A percentile compares a stretch with the other conserved stretches of the same genome.
Evolutionary conservation across 1,284 basidiomycete species (phyloP).

Genomic region (Papiliotrema nemorosa): DNA sequence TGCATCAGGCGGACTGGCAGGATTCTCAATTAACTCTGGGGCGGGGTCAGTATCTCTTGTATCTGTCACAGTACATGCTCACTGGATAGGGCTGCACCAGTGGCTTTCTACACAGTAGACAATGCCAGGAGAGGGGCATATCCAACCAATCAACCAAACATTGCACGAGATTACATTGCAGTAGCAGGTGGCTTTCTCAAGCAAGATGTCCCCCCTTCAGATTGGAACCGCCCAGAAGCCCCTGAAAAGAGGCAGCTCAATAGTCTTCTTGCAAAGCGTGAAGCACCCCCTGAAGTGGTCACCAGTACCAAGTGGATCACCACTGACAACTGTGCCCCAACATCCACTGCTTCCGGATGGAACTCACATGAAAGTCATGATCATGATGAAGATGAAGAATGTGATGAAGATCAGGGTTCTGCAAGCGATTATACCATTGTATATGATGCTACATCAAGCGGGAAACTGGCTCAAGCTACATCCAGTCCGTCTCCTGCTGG

Average conservation of each 20-base stretch:
- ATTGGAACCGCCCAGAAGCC: not conserved
- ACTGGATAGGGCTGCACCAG: not conserved
- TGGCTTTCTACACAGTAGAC: not conserved
- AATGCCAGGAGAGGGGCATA: not conserved
- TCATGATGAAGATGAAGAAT: not conserved
- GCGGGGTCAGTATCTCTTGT: not conserved
- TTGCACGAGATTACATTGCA: not conserved
- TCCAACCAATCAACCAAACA: no score
- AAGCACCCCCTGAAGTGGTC: not conserved
- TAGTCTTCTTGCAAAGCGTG: not conserved
- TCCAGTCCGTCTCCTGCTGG: not conserved
- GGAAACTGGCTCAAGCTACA: not conserved
- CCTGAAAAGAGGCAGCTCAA: not conserved
- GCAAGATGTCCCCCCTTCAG: not conserved
- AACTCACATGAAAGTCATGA: not conserved
- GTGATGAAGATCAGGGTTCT: not conserved
- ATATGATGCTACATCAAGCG: not conserved
- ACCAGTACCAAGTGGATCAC: constrained; percentile 1
- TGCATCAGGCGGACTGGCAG: not conserved
- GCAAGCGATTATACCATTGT: not conserved
- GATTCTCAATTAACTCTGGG: not conserved
- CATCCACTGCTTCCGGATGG: not conserved
- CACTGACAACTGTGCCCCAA: not conserved
- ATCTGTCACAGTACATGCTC: no score
- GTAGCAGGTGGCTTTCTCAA: not conserved